Conservation (phyloP, 164 flowering plant species). For the Berberis vulgaris region DNA sequence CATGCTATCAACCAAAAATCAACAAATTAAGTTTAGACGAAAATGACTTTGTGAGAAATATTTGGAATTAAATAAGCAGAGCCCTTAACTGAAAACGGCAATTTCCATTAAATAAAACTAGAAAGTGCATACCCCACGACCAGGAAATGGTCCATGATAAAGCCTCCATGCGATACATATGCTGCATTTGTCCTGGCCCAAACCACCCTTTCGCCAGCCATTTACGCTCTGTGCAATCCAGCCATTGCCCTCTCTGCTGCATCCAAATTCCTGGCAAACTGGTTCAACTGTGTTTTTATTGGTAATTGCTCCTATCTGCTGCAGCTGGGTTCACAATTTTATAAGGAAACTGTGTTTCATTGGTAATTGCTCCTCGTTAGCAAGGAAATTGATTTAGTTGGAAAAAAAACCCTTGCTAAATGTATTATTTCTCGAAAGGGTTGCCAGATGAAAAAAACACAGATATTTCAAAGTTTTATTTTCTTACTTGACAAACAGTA, state of each 20-base stretch:
- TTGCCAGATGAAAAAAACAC: too few relatives aligned
- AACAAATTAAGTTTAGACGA: not conserved
- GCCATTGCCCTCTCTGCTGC: constrained; percentile 34
- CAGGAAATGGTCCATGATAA: constrained; percentile 5
- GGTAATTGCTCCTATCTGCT: constrained; percentile 23
- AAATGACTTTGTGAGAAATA: not conserved
- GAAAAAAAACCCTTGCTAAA: too few relatives aligned
- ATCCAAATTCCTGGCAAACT: constrained; percentile 29
- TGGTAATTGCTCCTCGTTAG: too few relatives aligned
- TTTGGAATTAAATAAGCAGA: not conserved
- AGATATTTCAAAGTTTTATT: too few relatives aligned
- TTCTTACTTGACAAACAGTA: too few relatives aligned
- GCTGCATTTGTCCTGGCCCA: constrained; percentile 4
- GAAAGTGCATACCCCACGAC: constrained; percentile 3
- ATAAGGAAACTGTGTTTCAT: too few relatives aligned
- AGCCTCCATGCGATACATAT: constrained; percentile 5
- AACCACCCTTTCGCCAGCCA: not conserved
- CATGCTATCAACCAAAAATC: too few relatives aligned
- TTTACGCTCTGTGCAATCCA: constrained; percentile 12
- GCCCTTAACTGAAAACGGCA: not conserved
- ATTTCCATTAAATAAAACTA: not conserved
- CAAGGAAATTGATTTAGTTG: too few relatives aligned
- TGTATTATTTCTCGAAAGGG: too few relatives aligned
- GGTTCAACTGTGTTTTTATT: constrained; percentile 32
- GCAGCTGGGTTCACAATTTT: constrained; percentile 29